These are phyloP conservation scores for Leccinellum luteum DNA, from an alignment of 768 basidiomycete species.

Conservation along the genomic window DNA sequence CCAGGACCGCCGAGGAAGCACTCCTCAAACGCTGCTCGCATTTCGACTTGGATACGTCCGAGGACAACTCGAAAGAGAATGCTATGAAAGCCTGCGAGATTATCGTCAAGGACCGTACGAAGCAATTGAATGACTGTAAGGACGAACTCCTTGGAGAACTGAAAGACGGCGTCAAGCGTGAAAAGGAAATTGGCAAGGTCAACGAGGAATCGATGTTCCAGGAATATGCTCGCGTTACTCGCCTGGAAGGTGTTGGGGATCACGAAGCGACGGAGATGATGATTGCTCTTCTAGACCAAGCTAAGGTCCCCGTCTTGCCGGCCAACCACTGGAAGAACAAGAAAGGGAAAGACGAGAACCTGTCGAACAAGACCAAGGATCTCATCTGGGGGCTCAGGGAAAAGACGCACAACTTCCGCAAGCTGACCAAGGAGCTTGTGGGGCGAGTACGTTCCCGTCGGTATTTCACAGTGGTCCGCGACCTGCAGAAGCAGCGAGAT, in stretches of 20 bases:
- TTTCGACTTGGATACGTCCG: constrained; percentile 76
- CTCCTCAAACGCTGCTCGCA: constrained; percentile 94
- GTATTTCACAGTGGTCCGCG: constrained; percentile 89
- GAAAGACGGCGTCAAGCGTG: constrained; percentile 60
- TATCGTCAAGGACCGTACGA: constrained; percentile 78
- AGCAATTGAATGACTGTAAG: constrained; percentile 78
- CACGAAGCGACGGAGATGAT: constrained; percentile 68
- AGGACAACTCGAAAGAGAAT: constrained; percentile 51
- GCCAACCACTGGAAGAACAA: constrained; percentile 37
- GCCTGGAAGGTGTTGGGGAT: constrained; percentile 68
- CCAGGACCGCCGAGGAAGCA: constrained; percentile 85
- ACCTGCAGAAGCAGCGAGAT: constrained; percentile 75
- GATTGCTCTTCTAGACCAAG: constrained; percentile 57
- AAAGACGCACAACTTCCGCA: constrained; percentile 81
- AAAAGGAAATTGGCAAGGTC: constrained; percentile 62
- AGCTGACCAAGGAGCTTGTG: constrained; percentile 82
- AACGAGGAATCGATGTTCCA: constrained; percentile 76
- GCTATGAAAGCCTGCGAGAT: constrained; percentile 93
- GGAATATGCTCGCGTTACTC: constrained; percentile 69
- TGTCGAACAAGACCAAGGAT: constrained; percentile 58
- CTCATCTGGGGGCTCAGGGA: constrained; percentile 80
- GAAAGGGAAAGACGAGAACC: constrained; percentile 54
- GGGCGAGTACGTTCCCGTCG: constrained; percentile 88
- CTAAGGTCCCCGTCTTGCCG: constrained; percentile 42
- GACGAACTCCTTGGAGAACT: constrained; percentile 67